These are phyloP conservation scores for Coniochaeta sp. DNA, from an alignment of 2,329 filamentous ascomycete genomes.

Conservation along the genomic window DNA sequence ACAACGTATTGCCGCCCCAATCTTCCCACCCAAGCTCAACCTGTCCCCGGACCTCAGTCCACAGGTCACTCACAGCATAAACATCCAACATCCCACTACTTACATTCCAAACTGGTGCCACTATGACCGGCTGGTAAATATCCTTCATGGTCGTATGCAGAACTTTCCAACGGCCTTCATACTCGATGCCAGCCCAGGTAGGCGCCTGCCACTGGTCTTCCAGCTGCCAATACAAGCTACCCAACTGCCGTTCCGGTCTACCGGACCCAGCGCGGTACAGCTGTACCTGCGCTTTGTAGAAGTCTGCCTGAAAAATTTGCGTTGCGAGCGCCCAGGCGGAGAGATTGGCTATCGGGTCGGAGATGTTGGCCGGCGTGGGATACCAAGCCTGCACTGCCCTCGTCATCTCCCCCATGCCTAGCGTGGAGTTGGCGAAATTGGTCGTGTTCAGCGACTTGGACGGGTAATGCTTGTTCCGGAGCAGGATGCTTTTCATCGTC, in stretches of 20 bases:
- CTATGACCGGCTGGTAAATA: slow-evolving; percentile 49
- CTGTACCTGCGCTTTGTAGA: slow-evolving; percentile 51
- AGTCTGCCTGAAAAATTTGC: slow-evolving; percentile 57
- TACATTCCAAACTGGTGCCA: slow-evolving; percentile 48
- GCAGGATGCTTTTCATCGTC: slow-evolving; percentile 27
- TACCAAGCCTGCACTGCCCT: slow-evolving; percentile 47
- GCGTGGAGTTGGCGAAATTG: slow-evolving; percentile 32
- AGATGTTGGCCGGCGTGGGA: slow-evolving; percentile 41
- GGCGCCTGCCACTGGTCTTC: slow-evolving; percentile 59
- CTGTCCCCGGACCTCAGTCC: slow-evolving; percentile 36
- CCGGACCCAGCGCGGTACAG: slow-evolving; percentile 55
- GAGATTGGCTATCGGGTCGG: slow-evolving; percentile 45
- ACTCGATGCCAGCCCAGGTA: slow-evolving; percentile 57
- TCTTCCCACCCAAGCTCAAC: slow-evolving; percentile 43
- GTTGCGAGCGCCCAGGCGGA: slow-evolving; percentile 54
- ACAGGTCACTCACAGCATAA: slow-evolving; percentile 51
- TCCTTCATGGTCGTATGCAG: slow-evolving; percentile 51
- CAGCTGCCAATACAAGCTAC: slow-evolving; percentile 56
- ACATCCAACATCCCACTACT: slow-evolving; percentile 40
- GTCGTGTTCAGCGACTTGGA: slow-evolving; percentile 35
- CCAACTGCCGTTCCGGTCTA: slow-evolving; percentile 48
- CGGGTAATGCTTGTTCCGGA: slow-evolving; percentile 54
- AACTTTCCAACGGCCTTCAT: slow-evolving; percentile 55
- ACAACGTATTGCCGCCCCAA: slow-evolving; percentile 34
- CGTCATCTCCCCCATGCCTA: slow-evolving; percentile 51